These are phyloP conservation scores for Rhinocladiella mackenziei DNA, from an alignment of 2,329 filamentous ascomycete species.

Conservation along the genomic window DNA sequence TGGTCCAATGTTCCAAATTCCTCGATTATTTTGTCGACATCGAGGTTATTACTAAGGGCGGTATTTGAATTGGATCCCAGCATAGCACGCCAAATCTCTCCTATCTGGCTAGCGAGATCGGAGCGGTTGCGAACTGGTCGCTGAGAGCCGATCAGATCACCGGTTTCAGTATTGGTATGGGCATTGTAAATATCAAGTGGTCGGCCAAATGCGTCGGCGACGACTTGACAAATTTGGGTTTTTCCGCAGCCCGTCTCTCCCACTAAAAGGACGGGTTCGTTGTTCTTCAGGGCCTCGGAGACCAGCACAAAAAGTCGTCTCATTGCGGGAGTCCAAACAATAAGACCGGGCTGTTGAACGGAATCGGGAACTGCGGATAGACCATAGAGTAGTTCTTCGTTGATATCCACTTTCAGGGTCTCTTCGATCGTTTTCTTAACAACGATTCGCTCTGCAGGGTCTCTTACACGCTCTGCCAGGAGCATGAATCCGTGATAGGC, in stretches of 20 bases:
- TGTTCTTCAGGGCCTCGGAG: constrained; percentile 77
- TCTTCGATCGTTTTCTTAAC: constrained; percentile 86
- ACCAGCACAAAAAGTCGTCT: constrained; percentile 84
- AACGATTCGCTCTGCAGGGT: constrained; percentile 75
- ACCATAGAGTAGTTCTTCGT: constrained; percentile 70
- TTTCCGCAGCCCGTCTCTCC: constrained; percentile 98
- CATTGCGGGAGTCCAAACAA: constrained; percentile 97
- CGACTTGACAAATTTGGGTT: constrained; percentile 89
- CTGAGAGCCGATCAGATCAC: constrained; percentile 93
- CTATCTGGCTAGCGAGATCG: constrained; percentile 63
- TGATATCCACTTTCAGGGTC: constrained; percentile 80
- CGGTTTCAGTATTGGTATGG: constrained; percentile 96
- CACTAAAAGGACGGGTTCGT: constrained; percentile 89
- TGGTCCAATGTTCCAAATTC: constrained; percentile 22
- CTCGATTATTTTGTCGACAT: constrained; percentile 25
- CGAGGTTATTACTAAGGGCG: constrained; percentile 38
- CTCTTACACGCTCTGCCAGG: constrained; percentile 88
- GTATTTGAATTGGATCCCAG: constrained; percentile 12
- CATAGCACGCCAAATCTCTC: constrained; percentile 54
- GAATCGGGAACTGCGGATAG: constrained; percentile 31
- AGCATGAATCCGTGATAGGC: constrained; percentile 95
- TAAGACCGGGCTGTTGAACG: constrained; percentile 36
- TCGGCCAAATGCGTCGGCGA: constrained; percentile 74
- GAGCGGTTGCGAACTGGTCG: constrained; percentile 82
- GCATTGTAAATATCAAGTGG: constrained; percentile 88